Evolutionary conservation across 2,329 filamentous ascomycete species (phyloP), one percentile per base, ranked within the genome.

Genomic region (Colletotrichum caudatum): DNA sequence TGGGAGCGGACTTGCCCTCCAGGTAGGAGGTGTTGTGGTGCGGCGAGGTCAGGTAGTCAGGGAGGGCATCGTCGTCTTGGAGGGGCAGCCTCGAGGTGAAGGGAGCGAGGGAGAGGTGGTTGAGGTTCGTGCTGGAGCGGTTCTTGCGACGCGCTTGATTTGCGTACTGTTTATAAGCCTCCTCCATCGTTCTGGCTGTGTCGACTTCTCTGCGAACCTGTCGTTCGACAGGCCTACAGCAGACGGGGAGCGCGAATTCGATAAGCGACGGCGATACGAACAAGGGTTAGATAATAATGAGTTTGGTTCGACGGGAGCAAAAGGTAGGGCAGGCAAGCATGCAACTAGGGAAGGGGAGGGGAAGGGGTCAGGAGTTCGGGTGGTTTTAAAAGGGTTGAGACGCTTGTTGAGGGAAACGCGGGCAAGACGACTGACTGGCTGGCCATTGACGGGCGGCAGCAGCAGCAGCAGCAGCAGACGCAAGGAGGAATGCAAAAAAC

Each of bases 101-200:
- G 37, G 90, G 90, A n/a, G 88, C 90, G 70, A 92, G 88, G 18
- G 87, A 86, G 71, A 91, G 84, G 75, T 90, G 87, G 76, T 88
- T 87, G 74, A 91, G 82, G 79, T 87, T 90, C 60, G 85, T 87
- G 37, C 85, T 84, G 29, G 89, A 90, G 75, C 87, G 85, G 76
- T 86, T 87, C 80, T 89, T 88, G 74, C 87, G 87, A 71, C 88
- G 85, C 56, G 85, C 82, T 74, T 87, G 85, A 75, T 85, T 86
- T 64, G 88, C 83, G 77, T 90, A 88, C 74, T 89, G 89, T 74
- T 88, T 89, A 78, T 89, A 90, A 71, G 88, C 87, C 73, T 86
- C 82, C 74, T 91, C 89, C 89, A 91, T 89, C 67, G 59, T 80
- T 71, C 58, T 79, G 14, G 41, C 26, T 56, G 35, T 14, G 35